These are phyloP conservation scores for Pseudogymnoascus sp. DNA, from an alignment of 2,329 filamentous ascomycete species.

Conservation along the genomic window DNA sequence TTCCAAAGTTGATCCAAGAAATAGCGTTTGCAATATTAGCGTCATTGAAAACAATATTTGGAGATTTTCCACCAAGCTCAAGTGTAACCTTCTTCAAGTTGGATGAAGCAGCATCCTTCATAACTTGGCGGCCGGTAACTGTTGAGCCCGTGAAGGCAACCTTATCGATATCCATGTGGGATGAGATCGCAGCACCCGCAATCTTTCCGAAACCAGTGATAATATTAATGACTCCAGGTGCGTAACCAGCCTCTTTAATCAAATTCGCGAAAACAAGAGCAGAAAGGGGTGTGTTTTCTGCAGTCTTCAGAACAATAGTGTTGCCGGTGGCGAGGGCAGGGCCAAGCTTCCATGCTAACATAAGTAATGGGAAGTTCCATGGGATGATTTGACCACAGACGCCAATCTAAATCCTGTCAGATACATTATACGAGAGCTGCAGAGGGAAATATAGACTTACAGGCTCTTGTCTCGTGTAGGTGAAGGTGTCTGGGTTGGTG, in stretches of 20 bases:
- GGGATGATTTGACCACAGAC: constrained; percentile 67
- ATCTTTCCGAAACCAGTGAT: constrained; percentile 59
- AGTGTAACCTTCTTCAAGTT: constrained; percentile 59
- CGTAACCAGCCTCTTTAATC: constrained; percentile 56
- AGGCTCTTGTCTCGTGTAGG: constrained; percentile 61
- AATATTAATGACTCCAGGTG: constrained; percentile 55
- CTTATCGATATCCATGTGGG: constrained; percentile 60
- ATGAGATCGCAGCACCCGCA: constrained; percentile 55
- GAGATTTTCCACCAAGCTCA: constrained; percentile 54
- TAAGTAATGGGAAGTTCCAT: constrained; percentile 62
- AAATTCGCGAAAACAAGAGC: constrained; percentile 45
- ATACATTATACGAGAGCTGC: background rate
- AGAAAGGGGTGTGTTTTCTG: constrained; percentile 54
- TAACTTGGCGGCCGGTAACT: constrained; percentile 51
- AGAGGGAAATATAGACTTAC: constrained; percentile 35
- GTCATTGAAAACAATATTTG: constrained; percentile 55
- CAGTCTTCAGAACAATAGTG: constrained; percentile 51
- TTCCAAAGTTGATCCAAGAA: constrained; percentile 49
- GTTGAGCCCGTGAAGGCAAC: constrained; percentile 59
- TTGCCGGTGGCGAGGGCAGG: constrained; percentile 53
- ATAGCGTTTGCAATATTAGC: constrained; percentile 54
- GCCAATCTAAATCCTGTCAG: constrained; percentile 36
- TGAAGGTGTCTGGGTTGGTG: constrained; percentile 54
- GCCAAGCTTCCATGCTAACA: constrained; percentile 60
- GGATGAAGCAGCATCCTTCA: constrained; percentile 54